Base-by-base conservation (phyloP, 345 rosid species). In the Brassica napus region DNA sequence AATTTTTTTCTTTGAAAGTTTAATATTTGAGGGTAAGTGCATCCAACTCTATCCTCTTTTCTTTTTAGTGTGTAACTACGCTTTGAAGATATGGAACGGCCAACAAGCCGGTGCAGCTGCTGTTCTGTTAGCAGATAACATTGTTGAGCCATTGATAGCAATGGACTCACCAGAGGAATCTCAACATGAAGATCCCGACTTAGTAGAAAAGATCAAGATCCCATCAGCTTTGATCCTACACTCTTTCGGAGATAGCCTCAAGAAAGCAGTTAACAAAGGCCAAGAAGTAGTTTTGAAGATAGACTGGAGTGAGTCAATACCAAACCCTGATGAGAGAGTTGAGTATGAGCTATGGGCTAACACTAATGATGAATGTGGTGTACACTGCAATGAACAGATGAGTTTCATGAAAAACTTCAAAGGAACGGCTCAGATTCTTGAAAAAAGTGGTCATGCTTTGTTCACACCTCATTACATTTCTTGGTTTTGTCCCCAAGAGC, bases 271-370 rank as follows among this genome's bases (percentile, higher is more conserved):
- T 71, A 84, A 84, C 80, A 87, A 81, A 65, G 85, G 80, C 1
- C 90, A 91, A 21, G 90, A 89, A 24, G 87, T 90, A 8, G 66
- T 89, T 54, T 24, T 92, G 26, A 88, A 88, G 71, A 28, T 94
- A 47, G 98, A 94, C 73, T 94, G 98, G 98, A 88, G 91, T 74
- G 98, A 92, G 81, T 90, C 97, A 0, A 68, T 94, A 82, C 98
- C 98, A 55, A 93, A 92, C 79, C 98, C 98, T 21, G 98, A 94
- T 37, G 85, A 90, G 58, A 87, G 97, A 80, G 98, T 94, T 54
- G 97, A 94, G 82, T 94, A 94, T 54, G 96, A 94, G 81, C 85
- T 94, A 8, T 94, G 98, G 98, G 87, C 95, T 3, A 94, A 92
- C 71, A 90, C 92, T 87, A 94, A 90, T 4, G 98, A 94, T 4